Evolutionary conservation across 1,284 basidiomycete genomes (phyloP).

Genomic region (Moesziomyces parantarcticus): DNA sequence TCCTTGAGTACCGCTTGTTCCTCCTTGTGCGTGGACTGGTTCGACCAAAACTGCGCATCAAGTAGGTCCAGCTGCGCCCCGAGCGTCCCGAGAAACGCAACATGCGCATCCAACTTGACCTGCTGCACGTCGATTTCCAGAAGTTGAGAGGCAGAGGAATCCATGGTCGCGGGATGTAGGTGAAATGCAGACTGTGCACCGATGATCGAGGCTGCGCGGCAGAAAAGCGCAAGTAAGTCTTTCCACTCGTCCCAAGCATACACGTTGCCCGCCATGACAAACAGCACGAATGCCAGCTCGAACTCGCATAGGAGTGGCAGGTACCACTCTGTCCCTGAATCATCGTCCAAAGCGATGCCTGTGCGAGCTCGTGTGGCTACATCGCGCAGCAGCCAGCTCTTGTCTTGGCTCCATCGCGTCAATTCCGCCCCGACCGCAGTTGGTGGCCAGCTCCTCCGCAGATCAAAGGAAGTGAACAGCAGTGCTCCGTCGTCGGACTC

Average conservation of each 20-base stretch:
- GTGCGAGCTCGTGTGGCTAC: slow-evolving; percentile 33
- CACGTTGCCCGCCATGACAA: slow-evolving; percentile 32
- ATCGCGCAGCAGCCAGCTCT: slow-evolving; percentile 59
- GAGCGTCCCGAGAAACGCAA: slow-evolving; percentile 25
- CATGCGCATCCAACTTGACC: slow-evolving; percentile 10
- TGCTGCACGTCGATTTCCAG: background rate
- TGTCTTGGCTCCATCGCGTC: slow-evolving; percentile 62
- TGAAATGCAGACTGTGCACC: slow-evolving; percentile 35
- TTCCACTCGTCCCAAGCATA: slow-evolving; percentile 51
- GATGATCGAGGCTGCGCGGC: slow-evolving; percentile 34
- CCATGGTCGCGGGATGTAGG: slow-evolving; percentile 29
- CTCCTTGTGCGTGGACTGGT: slow-evolving; percentile 7
- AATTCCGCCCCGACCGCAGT: slow-evolving; percentile 48
- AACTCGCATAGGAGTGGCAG: slow-evolving; percentile 36
- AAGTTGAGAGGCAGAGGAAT: background rate
- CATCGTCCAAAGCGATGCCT: slow-evolving; percentile 3
- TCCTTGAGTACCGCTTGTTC: slow-evolving; percentile 16
- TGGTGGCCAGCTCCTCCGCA: slow-evolving; percentile 60
- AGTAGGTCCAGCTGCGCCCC: slow-evolving; percentile 17
- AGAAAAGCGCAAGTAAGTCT: slow-evolving; percentile 42
- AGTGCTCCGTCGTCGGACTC: slow-evolving; percentile 21
- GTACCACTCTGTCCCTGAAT: slow-evolving; percentile 6
- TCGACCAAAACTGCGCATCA: slow-evolving; percentile 27
- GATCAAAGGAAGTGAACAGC: slow-evolving; percentile 51
- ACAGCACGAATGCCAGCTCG: slow-evolving; percentile 53